phyloP scores from a whole-genome alignment of 2,329 filamentous ascomycete genomes.

The Botrytis paeoniae region DNA sequence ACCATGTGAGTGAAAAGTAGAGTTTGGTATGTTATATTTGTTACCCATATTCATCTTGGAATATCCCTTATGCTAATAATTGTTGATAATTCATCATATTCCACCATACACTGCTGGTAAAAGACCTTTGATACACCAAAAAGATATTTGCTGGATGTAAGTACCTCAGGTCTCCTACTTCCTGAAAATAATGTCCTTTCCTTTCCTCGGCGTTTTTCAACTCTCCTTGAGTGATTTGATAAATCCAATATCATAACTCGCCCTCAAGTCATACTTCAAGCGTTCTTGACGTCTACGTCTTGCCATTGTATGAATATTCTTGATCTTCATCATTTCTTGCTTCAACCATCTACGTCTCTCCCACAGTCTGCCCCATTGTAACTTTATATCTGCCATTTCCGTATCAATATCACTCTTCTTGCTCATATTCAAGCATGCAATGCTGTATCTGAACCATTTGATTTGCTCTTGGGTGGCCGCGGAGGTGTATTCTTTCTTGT shows the following conservation, averaged over 20 bases:
- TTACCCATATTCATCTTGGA: background rate
- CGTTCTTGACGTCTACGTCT: background rate
- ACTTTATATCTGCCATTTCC: background rate
- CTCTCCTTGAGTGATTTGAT: constrained; percentile 5
- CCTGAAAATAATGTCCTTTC: background rate
- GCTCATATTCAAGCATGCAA: background rate
- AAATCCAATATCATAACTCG: background rate
- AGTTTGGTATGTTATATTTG: background rate
- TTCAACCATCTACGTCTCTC: constrained; percentile 14
- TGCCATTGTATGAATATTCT: background rate
- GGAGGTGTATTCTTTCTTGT: constrained; percentile 12
- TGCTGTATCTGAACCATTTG: background rate
- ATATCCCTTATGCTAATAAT: background rate
- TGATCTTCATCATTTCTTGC: constrained; percentile 10
- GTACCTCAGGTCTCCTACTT: background rate
- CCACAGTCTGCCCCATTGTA: background rate
- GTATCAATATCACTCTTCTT: background rate
- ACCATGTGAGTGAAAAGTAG: background rate
- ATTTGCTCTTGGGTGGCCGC: background rate
- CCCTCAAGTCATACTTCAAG: background rate
- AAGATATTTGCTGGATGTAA: constrained; percentile 4
- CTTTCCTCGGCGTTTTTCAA: background rate
- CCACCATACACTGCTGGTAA: background rate
- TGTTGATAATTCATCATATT: background rate
- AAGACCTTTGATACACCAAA: constrained; percentile 8